Evolutionary conservation across 495 filamentous ascomycete species (phyloP).

Genomic region (Talaromyces nanjingensis): DNA sequence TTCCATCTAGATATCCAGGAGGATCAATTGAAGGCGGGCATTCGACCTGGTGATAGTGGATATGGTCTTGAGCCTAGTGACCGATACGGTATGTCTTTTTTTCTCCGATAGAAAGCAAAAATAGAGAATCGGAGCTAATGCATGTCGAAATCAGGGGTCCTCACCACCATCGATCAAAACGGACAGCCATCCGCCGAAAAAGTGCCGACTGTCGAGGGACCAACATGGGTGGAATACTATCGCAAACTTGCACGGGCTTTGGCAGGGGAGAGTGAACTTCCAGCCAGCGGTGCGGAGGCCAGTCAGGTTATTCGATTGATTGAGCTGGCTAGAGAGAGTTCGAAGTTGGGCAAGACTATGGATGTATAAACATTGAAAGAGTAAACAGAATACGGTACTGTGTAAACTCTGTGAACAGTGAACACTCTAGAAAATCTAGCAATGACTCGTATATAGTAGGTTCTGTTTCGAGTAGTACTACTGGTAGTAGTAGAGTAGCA

Average conservation of each 20-base stretch:
- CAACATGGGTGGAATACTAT: slow-evolving; percentile 71
- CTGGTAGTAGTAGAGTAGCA: no score
- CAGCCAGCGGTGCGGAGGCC: slow-evolving; percentile 66
- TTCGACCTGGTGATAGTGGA: slow-evolving; percentile 52
- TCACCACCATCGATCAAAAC: slow-evolving; percentile 35
- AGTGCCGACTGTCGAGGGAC: slow-evolving; percentile 56
- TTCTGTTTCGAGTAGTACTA: background rate
- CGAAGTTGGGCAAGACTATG: slow-evolving; percentile 54
- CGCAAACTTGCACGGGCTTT: slow-evolving; percentile 61
- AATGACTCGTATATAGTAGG: background rate
- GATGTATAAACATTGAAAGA: slow-evolving; percentile 11
- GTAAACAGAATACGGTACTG: no score
- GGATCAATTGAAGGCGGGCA: slow-evolving; percentile 65
- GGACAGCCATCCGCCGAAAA: slow-evolving; percentile 35
- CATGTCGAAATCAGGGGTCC: slow-evolving; percentile 17
- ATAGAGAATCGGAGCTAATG: slow-evolving; percentile 3
- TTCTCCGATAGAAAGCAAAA: background rate
- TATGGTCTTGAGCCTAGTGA: slow-evolving; percentile 62
- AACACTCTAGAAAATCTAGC: background rate
- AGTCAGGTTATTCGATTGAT: slow-evolving; percentile 67
- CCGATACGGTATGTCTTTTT: slow-evolving; percentile 33
- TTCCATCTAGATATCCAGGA: slow-evolving; percentile 75
- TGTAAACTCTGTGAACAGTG: no score
- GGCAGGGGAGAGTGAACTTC: slow-evolving; percentile 53
- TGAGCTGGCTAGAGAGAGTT: slow-evolving; percentile 65